Evolutionary conservation across 2,329 filamentous ascomycete species (phyloP).

Genomic region (Ceratocystis lukuohia): DNA sequence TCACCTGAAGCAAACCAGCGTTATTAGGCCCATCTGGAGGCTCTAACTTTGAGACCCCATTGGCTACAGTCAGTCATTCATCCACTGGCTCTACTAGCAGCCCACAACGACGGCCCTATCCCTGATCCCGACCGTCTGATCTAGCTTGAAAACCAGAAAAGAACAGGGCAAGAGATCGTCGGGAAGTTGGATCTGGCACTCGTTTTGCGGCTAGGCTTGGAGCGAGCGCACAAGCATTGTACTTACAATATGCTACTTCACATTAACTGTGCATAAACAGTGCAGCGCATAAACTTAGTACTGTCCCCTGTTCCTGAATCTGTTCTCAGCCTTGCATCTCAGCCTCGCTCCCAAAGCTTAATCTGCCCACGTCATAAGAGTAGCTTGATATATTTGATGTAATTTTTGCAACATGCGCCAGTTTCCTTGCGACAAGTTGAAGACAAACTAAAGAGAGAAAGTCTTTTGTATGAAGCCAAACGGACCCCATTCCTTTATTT

Average conservation of each 20-base stretch:
- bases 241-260: background rate
- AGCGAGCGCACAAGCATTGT: background rate
- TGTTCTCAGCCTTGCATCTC: slow-evolving; percentile 10
- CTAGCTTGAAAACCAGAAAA: background rate
- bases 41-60: background rate
- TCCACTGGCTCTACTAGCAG: background rate
- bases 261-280: background rate
- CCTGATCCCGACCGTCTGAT: slow-evolving; percentile 7
- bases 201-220: background rate
- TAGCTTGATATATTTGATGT: background rate
- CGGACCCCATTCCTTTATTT: no score
- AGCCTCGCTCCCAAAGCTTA: slow-evolving; percentile 15
- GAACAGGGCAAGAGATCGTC: background rate
- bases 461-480: no score
- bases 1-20: slow-evolving; percentile 2
- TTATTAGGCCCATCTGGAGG: background rate
- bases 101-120: background rate
- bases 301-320: background rate
- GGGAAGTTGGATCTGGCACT: background rate
- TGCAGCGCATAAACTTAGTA: background rate
- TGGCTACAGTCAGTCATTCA: background rate
- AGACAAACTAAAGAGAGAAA: background rate
- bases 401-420: background rate
- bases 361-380: slow-evolving; percentile 1
- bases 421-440: background rate